These are phyloP conservation scores for Beauveria sp. DNA, from an alignment of 2,329 filamentous ascomycete species.

Conservation along the genomic window DNA sequence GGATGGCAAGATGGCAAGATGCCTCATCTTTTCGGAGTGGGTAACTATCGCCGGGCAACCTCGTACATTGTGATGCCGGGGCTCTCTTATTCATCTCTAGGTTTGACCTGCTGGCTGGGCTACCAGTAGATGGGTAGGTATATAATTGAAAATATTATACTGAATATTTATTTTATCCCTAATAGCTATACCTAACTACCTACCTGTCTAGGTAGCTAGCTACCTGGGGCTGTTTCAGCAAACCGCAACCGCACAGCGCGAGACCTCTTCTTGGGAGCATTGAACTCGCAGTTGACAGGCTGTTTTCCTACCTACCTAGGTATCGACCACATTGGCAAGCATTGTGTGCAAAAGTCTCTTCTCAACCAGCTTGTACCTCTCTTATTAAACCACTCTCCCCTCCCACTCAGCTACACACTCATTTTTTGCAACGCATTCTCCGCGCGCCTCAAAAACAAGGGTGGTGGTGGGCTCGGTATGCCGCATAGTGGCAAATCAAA, in stretches of 20 bases:
- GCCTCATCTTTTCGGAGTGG: background rate
- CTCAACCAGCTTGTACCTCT: too few species aligned
- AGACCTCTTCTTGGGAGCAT: too few species aligned
- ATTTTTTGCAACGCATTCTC: background rate
- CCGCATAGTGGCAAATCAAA: background rate
- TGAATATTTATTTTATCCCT: too few species aligned
- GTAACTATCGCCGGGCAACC: background rate
- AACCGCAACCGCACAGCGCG: too few species aligned
- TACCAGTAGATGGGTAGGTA: background rate
- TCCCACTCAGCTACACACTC: too few species aligned
- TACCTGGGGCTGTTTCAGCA: too few species aligned
- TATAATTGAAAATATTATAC: too few species aligned
- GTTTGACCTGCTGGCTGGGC: background rate
- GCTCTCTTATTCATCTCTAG: background rate
- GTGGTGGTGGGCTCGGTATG: conserved; percentile 1
- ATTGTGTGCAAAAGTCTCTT: too few species aligned
- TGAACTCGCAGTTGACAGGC: too few species aligned
- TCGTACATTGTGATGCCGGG: background rate
- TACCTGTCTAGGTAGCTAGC: too few species aligned
- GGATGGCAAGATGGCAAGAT: background rate
- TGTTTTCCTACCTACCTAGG: background rate
- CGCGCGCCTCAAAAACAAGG: background rate
- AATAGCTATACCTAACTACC: too few species aligned
- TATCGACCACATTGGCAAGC: background rate
- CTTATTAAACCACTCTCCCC: too few species aligned